Percentiles rank a stretch among this genome's conserved stretches.
Conservation (phyloP, 441 rosid species). For the Populus hybrid region DNA sequence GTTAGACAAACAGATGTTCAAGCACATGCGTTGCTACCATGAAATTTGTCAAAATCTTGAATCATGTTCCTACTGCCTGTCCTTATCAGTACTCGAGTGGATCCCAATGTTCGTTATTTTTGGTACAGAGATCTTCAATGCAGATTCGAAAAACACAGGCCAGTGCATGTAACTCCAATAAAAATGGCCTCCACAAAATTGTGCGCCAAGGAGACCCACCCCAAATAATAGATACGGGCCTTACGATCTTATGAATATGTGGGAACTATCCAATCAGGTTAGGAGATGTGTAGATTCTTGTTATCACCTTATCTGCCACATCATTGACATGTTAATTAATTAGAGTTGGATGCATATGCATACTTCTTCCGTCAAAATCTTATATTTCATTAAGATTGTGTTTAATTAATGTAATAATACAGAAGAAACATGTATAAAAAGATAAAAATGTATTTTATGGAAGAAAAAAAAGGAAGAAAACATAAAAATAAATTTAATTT, state of each 20-base stretch:
- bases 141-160: background rate
- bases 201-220: background rate
- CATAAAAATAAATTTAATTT: too few relatives aligned
- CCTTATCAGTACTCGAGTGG: background rate
- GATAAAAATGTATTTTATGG: too few relatives aligned
- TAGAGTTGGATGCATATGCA: too few relatives aligned
- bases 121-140: background rate
- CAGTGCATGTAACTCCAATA: background rate
- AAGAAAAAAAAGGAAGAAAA: too few relatives aligned
- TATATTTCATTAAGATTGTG: too few relatives aligned
- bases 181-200: background rate
- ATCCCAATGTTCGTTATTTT: background rate
- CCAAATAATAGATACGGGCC: background rate
- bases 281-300: too few relatives aligned
- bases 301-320: background rate
- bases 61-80: background rate
- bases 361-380: too few relatives aligned
- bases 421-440: too few relatives aligned
- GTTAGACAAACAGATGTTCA: background rate
- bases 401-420: too few relatives aligned
- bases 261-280: too few relatives aligned
- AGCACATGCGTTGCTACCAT: background rate
- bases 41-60: background rate
- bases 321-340: too few relatives aligned
- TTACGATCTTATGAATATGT: background rate